These are phyloP conservation scores for Ophioceras dolichostomum DNA, from an alignment of 2,329 filamentous ascomycete species.

Conservation along the genomic window DNA sequence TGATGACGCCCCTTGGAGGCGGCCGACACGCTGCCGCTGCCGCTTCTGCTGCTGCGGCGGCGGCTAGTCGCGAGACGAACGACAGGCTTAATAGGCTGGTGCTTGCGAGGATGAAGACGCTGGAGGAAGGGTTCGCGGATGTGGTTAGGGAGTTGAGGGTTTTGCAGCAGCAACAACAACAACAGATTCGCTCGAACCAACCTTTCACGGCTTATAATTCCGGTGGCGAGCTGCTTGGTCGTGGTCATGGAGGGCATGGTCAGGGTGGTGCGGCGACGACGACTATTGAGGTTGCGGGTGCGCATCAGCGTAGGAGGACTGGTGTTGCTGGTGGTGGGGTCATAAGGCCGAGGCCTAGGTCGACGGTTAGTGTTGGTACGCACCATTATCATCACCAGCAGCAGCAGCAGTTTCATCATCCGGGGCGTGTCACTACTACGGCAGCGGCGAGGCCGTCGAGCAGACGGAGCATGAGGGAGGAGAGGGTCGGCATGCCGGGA, in stretches of 20 bases:
- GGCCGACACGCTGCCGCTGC: constrained; percentile 16
- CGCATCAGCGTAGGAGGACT: constrained; percentile 8
- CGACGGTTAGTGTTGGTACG: no score
- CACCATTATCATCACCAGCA: no score
- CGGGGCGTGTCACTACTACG: no score
- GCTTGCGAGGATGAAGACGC: constrained; percentile 79
- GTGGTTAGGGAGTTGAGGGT: constrained; percentile 72
- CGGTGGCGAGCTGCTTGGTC: no score
- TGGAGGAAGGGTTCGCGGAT: constrained; percentile 83
- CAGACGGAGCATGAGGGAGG: constrained; percentile 23
- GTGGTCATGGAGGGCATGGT: no score
- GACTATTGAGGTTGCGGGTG: constrained; percentile 21
- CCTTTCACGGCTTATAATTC: constrained; percentile 41
- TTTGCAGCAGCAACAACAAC: constrained; percentile 27
- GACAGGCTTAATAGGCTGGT: constrained; percentile 72
- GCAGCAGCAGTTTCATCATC: no score
- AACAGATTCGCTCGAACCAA: constrained; percentile 27
- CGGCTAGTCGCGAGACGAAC: constrained; percentile 21
- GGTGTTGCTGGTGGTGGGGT: constrained; percentile 11
- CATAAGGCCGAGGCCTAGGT: constrained; percentile 9
- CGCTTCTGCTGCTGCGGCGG: constrained; percentile 25
- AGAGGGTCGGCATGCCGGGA: constrained; percentile 5
- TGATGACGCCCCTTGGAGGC: constrained; percentile 37
- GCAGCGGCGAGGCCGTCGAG: constrained; percentile 23
- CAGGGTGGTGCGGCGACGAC: constrained; percentile 13